These are phyloP conservation scores for Pyrus hybrid DNA, from an alignment of 331 rosid genomes.

Conservation along the genomic window DNA sequence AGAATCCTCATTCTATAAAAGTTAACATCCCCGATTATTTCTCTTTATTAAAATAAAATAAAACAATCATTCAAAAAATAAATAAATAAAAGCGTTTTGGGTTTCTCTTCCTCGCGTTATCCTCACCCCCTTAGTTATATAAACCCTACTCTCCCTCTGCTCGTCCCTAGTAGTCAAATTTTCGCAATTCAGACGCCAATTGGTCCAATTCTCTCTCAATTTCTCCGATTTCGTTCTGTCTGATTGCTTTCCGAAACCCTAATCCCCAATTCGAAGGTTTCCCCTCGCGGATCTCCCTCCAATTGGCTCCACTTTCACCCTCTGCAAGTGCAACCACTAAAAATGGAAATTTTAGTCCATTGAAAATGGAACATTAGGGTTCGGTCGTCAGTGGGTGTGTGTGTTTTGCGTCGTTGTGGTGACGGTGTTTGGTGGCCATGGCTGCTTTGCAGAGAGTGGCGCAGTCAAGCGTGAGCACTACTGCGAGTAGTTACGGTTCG, in stretches of 20 bases:
- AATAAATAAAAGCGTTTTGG: neutral
- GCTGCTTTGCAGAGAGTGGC: constrained; percentile 41
- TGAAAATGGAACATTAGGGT: neutral
- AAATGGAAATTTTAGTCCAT: neutral
- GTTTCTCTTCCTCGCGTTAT: neutral
- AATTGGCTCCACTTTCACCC: neutral
- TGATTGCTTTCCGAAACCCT: neutral
- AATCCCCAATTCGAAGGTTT: neutral
- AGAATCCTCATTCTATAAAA: neutral
- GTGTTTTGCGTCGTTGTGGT: neutral
- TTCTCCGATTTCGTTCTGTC: neutral
- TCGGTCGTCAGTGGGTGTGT: neutral
- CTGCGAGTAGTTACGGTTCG: constrained; percentile 17
- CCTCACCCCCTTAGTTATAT: neutral
- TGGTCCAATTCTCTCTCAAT: neutral
- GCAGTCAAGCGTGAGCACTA: constrained; percentile 30
- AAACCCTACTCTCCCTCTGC: neutral
- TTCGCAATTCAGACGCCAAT: neutral
- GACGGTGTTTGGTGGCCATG: constrained; percentile 20
- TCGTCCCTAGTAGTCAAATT: neutral
- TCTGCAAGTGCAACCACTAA: neutral
- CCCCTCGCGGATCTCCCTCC: constrained; percentile 3
- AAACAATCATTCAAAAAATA: neutral
- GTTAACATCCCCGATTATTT: constrained; percentile 3
- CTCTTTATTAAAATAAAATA: neutral